phyloP scores from a whole-genome alignment of 2,329 filamentous ascomycete species.

The Calcarisporium arbuscula region DNA sequence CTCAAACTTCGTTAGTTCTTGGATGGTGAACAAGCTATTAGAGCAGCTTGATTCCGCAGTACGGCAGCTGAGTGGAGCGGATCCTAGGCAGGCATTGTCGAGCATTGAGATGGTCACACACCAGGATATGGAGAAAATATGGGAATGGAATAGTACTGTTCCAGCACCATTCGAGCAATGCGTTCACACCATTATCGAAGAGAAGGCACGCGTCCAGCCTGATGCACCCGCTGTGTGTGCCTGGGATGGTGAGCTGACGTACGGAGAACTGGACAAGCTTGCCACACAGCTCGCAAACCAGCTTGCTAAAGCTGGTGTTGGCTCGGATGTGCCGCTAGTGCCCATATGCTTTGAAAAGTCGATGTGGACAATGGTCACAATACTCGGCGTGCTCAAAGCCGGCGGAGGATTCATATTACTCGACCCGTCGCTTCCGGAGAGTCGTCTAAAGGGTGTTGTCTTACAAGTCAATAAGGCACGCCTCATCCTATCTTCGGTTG shows the following conservation, averaged over 20 bases:
- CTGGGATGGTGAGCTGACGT: constrained; percentile 1
- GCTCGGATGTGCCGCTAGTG: constrained; percentile 8
- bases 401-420: too few relatives aligned
- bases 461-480: too few relatives aligned
- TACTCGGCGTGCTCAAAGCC: constrained; percentile 19
- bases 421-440: too few relatives aligned
- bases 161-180: not conserved
- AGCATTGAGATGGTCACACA: too few relatives aligned
- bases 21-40: not conserved
- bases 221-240: not conserved
- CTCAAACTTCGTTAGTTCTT: not conserved
- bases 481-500: constrained; percentile 10
- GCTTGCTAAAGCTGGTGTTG: not conserved
- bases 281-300: constrained; percentile 1
- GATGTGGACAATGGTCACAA: constrained; percentile 13
- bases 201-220: not conserved
- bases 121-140: not conserved
- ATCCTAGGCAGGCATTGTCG: too few relatives aligned
- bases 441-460: too few relatives aligned
- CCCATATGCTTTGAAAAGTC: constrained; percentile 19
- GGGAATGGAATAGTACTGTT: not conserved
- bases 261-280: constrained; percentile 1
- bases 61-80: too few relatives aligned
- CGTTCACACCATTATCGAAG: constrained; percentile 1
- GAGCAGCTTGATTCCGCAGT: not conserved